Evolutionary conservation across 805 yeast species (phyloP), one percentile per base, ranked within the genome.

Genomic region (Ascoidea asiatica): DNA sequence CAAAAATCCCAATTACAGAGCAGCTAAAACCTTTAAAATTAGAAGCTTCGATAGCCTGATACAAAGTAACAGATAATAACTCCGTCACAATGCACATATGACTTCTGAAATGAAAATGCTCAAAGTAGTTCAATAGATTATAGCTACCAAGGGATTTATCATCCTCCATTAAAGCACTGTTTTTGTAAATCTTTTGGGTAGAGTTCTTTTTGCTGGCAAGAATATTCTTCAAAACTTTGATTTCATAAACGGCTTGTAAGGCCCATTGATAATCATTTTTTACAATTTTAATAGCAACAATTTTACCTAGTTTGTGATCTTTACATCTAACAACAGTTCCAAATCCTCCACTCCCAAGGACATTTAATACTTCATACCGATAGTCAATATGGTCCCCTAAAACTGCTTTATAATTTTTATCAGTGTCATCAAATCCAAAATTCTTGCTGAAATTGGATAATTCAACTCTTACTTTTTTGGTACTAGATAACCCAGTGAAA

Each of bases 71-170:
- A 0, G 86, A 75, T 18, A 87, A 63, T 5, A 81, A 59, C 55
- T 87, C 95, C 0, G 89, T 81, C 1, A 77, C 75, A 37, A 86
- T 81, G 58, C 95, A 86, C 64, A 86, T 73, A 55, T 86, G 95
- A 19, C 85, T 79, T 46, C 95, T 67, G 57, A 86, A 87, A 50
- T 74, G 75, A 61, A 86, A 86, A 60, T 83, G 87, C 38, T 79
- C 83, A 36, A 66, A 56, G 52, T 80, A 82, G 18, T 67, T 59
- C 39, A 85, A 56, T n/a, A 80, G 62, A 41, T 64, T 63, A 46
- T 56, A 55, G 38, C 51, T 46, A 39, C n/a, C n/a, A n/a, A n/a
- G 13, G 4, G n/a, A 13, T n/a, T 42, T 42, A 21, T 49, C 62
- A 59, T n/a, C 18, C 7, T 37, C 39, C 8, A 19, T 8, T 18